These are phyloP conservation scores for Kodamaea hsintzibuensis DNA, from an alignment of 805 yeast species.

Conservation along the genomic window DNA sequence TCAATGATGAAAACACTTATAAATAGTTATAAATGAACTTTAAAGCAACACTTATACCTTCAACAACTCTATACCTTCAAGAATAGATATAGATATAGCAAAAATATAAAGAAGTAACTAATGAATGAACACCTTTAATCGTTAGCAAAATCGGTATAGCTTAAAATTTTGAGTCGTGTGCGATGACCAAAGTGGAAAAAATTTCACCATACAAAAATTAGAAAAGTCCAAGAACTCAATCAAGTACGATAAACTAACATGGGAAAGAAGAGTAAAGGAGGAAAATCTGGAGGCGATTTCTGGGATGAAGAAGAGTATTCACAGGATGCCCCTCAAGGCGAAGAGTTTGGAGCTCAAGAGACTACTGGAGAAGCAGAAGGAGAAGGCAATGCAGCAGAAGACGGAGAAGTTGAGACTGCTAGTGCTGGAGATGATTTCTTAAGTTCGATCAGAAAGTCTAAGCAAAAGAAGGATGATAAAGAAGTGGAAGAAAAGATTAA, in stretches of 20 bases:
- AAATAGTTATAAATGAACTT: too few relatives aligned
- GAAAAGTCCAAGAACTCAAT: neutral
- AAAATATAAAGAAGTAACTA: neutral
- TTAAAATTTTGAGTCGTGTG: slow-evolving; percentile 18
- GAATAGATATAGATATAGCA: too few relatives aligned
- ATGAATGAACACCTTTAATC: neutral
- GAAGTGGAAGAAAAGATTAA: slow-evolving; percentile 58
- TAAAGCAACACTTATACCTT: neutral
- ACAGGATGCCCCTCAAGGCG: slow-evolving; percentile 38
- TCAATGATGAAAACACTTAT: neutral
- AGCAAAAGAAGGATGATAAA: slow-evolving; percentile 72
- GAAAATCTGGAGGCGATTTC: slow-evolving; percentile 65
- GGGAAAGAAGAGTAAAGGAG: slow-evolving; percentile 57
- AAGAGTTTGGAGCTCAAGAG: slow-evolving; percentile 33
- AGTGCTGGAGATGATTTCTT: slow-evolving; percentile 61
- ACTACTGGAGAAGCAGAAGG: slow-evolving; percentile 24
- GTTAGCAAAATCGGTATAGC: neutral
- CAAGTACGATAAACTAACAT: slow-evolving; percentile 21
- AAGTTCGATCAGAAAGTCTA: slow-evolving; percentile 78
- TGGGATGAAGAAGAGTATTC: slow-evolving; percentile 78
- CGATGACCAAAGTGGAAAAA: slow-evolving; percentile 16
- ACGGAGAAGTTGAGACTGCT: slow-evolving; percentile 22
- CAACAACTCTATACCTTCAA: neutral
- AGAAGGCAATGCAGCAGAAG: slow-evolving; percentile 30
- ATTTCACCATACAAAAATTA: slow-evolving; percentile 11